Conservation (phyloP, 192 early-diverging fungal genomes). For the Phlyctochytrium bullatum region DNA sequence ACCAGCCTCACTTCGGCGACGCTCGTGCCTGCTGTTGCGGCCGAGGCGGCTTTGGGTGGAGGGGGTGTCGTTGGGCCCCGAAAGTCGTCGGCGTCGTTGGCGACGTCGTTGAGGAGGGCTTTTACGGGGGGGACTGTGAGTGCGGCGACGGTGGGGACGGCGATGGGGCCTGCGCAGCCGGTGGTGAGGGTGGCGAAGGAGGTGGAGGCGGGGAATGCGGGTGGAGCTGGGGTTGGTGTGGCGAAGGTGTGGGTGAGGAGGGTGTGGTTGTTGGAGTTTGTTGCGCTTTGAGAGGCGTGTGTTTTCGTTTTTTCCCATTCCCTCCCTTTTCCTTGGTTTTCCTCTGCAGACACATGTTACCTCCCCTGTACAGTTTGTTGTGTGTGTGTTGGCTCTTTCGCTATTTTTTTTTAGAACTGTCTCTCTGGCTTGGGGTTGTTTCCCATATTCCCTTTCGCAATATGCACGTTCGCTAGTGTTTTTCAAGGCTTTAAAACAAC, state of each 20-base stretch:
- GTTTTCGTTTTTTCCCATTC: too few relatives aligned
- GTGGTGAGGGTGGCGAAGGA: not conserved
- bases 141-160: not conserved
- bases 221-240: not conserved
- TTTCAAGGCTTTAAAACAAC: too few relatives aligned
- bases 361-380: too few relatives aligned
- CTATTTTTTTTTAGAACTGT: too few relatives aligned
- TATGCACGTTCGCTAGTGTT: too few relatives aligned
- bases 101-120: not conserved
- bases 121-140: not conserved
- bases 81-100: too few relatives aligned
- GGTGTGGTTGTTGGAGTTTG: slow-evolving; percentile 4
- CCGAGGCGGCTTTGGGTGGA: not conserved
- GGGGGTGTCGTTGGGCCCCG: too few relatives aligned
- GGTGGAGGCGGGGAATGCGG: not conserved
- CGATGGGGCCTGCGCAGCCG: not conserved
- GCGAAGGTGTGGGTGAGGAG: slow-evolving; percentile 7
- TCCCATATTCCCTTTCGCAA: too few relatives aligned
- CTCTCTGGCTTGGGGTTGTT: too few relatives aligned
- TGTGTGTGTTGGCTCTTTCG: too few relatives aligned
- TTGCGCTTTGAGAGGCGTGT: not conserved
- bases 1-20: not conserved
- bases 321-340: too few relatives aligned
- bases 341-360: too few relatives aligned
- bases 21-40: not conserved